phyloP scores from a whole-genome alignment of 306 rosid genomes.

The Lablab purpureus region DNA sequence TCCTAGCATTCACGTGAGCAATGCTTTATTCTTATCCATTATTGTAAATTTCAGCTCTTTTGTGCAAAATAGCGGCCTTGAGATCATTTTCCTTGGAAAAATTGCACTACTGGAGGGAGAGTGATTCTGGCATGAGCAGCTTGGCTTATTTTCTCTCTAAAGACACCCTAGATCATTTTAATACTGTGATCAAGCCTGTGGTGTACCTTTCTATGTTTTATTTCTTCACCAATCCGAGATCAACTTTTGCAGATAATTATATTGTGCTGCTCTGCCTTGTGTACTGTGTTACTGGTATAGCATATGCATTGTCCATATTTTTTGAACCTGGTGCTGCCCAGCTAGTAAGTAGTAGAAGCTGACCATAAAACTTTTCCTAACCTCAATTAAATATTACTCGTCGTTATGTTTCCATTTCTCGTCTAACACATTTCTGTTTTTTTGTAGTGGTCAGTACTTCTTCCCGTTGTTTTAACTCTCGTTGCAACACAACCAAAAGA shows the following conservation, averaged over 20 bases:
- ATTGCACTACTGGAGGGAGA: constrained; percentile 89
- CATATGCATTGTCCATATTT: constrained; percentile 78
- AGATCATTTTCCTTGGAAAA: constrained; percentile 89
- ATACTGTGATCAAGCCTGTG: constrained; percentile 81
- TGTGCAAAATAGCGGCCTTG: constrained; percentile 92
- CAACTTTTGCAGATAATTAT: constrained; percentile 84
- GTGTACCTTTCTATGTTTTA: constrained; percentile 95
- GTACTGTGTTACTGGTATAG: constrained; percentile 95
- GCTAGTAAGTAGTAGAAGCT: constrained; percentile 65
- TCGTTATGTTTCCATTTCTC: constrained; percentile 31
- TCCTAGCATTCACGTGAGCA: constrained; percentile 24
- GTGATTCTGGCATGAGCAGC: constrained; percentile 93
- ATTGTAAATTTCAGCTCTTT: constrained; percentile 78
- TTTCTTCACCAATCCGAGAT: constrained; percentile 92
- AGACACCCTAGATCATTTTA: constrained; percentile 90
- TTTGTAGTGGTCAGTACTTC: constrained; percentile 92
- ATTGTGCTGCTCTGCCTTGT: constrained; percentile 80
- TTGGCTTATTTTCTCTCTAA: constrained; percentile 96
- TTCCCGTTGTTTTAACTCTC: constrained; percentile 94
- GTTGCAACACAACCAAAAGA: constrained; percentile 73
- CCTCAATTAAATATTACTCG: constrained; percentile 1
- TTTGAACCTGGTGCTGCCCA: constrained; percentile 97
- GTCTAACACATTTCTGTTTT: constrained; percentile 43
- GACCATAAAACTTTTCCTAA: neutral
- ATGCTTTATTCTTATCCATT: constrained; percentile 37